phyloP scores from a whole-genome alignment of 148 eudicot species.

The Polygonum maritimum region DNA sequence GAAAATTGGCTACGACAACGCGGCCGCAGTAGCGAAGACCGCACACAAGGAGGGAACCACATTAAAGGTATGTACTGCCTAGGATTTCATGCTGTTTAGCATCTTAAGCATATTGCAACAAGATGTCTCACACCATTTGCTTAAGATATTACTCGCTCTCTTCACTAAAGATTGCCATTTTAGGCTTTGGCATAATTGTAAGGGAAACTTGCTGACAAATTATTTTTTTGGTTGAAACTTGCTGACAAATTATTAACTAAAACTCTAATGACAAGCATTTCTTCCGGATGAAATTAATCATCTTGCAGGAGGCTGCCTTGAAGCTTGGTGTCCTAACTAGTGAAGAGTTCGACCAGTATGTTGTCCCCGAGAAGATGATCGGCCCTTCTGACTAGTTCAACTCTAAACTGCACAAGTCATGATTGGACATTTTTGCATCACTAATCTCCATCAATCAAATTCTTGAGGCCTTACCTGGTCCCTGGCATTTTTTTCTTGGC shows the following conservation, averaged over 20 bases:
- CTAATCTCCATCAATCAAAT: not conserved
- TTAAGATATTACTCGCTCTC: too few species aligned
- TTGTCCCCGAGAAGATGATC: conserved; percentile 91
- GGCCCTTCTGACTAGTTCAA: conserved; percentile 60
- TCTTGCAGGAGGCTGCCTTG: conserved; percentile 79
- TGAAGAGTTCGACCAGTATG: conserved; percentile 77
- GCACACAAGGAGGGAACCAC: conserved; percentile 94
- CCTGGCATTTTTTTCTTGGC: not conserved
- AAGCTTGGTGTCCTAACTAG: conserved; percentile 69
- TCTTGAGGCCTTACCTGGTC: not conserved
- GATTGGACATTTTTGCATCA: not conserved
- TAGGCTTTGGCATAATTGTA: too few species aligned
- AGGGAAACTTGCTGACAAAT: too few species aligned
- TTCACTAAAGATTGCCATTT: too few species aligned
- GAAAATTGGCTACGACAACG: conserved; percentile 99
- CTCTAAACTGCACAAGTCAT: not conserved
- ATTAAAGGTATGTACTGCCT: conserved; percentile 40
- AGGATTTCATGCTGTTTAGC: too few species aligned
- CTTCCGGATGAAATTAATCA: conserved; percentile 3
- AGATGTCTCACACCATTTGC: not conserved
- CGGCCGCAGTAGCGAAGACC: conserved; percentile 91
- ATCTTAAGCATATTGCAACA: too few species aligned
- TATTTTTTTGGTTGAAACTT: too few species aligned
- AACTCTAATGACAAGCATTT: not conserved
- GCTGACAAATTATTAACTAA: too few species aligned